Conservation (phyloP, 306 rosid species). For the Betula pendula region DNA sequence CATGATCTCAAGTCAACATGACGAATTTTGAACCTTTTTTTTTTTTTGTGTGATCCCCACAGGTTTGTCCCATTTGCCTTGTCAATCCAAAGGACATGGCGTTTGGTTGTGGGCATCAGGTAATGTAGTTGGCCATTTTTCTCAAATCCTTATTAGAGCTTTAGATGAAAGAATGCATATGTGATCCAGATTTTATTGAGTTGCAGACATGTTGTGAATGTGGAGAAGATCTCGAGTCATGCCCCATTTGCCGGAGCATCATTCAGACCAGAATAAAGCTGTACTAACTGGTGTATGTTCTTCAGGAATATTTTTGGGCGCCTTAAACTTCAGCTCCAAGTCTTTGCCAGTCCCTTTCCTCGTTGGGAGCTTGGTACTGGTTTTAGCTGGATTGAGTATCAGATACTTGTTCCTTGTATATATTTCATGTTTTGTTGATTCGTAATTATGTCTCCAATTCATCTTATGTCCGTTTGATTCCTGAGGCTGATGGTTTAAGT, state of each 20-base stretch:
- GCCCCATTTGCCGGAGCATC: conserved; percentile 85
- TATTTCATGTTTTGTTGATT: conserved; percentile 32
- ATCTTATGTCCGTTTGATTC: neutral
- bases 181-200: neutral
- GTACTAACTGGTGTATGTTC: conserved; percentile 40
- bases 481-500: neutral
- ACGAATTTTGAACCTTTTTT: conserved; percentile 9
- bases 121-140: conserved; percentile 27
- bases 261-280: conserved; percentile 75
- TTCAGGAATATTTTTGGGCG: conserved; percentile 16
- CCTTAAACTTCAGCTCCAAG: conserved; percentile 23
- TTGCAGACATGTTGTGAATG: conserved; percentile 93
- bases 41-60: conserved; percentile 29
- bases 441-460: conserved; percentile 1
- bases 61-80: conserved; percentile 86
- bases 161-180: conserved; percentile 11
- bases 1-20: neutral
- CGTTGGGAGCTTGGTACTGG: conserved; percentile 4
- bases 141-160: conserved; percentile 8
- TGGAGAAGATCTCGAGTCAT: conserved; percentile 66
- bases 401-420: conserved; percentile 41
- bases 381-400: conserved; percentile 1
- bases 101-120: conserved; percentile 98
- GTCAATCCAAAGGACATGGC: conserved; percentile 73
- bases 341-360: conserved; percentile 21